These are phyloP conservation scores for Corymbia citriodora DNA, from an alignment of 441 rosid genomes.

Conservation along the genomic window DNA sequence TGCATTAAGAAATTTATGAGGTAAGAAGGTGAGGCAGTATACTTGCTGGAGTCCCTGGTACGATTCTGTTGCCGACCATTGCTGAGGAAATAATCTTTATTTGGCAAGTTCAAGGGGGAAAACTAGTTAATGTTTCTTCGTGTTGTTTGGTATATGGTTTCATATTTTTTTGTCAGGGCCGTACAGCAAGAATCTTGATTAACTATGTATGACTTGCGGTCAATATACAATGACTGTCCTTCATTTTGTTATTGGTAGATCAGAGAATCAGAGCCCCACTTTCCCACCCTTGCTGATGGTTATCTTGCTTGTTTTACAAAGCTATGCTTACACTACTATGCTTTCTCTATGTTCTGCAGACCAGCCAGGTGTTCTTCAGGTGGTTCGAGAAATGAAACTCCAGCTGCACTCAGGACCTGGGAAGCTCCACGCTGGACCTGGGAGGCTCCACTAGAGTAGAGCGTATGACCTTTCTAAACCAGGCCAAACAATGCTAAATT, in stretches of 20 bases:
- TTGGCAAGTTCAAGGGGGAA: background rate
- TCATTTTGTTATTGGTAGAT: background rate
- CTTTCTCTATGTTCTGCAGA: constrained; percentile 32
- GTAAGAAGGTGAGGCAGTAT: background rate
- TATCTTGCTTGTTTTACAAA: background rate
- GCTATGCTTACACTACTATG: background rate
- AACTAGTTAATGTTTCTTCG: background rate
- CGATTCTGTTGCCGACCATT: background rate
- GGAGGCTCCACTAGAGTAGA: constrained; percentile 20
- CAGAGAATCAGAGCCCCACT: background rate
- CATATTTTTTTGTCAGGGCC: background rate
- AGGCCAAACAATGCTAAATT: background rate
- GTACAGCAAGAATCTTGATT: background rate
- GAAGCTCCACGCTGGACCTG: constrained; percentile 26
- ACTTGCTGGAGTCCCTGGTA: background rate
- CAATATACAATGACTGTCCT: background rate
- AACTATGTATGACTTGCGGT: background rate
- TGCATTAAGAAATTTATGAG: background rate
- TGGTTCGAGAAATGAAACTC: constrained; percentile 49
- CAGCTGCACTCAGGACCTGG: constrained; percentile 52
- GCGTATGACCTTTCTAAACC: background rate
- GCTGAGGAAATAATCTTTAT: background rate
- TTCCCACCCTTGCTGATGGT: background rate
- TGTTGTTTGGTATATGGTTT: background rate
- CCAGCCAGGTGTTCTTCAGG: constrained; percentile 80